Conservation (phyloP, 345 rosid genomes). For the Hevea brasiliensis region DNA sequence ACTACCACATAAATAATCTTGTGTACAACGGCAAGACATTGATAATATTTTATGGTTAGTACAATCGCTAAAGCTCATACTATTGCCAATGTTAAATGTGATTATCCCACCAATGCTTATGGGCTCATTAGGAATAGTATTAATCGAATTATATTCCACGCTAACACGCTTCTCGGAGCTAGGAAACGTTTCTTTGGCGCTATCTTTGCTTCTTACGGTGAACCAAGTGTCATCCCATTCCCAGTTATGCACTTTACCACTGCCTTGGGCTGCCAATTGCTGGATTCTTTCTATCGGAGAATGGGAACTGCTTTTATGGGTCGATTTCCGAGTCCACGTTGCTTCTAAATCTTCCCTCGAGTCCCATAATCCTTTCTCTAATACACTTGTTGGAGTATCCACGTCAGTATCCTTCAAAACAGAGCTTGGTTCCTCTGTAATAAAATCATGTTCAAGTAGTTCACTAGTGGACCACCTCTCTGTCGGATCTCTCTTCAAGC, state of each 20-base stretch:
- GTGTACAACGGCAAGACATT: conserved; percentile 4
- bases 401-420: background rate
- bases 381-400: conserved; percentile 44
- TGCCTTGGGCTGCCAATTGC: conserved; percentile 26
- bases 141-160: conserved; percentile 8
- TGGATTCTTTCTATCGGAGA: conserved; percentile 38
- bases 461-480: conserved; percentile 52
- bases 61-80: background rate
- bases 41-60: background rate
- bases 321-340: conserved; percentile 2
- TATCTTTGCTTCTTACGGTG: conserved; percentile 40
- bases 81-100: background rate
- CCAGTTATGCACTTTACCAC: conserved; percentile 26
- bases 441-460: conserved; percentile 47
- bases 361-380: conserved; percentile 37
- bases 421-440: conserved; percentile 7
- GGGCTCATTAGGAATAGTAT: background rate
- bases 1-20: background rate
- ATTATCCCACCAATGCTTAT: background rate
- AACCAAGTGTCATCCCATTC: conserved; percentile 45
- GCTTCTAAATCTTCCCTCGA: conserved; percentile 23
- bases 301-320: background rate
- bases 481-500: conserved; percentile 45
- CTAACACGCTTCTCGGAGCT: background rate
- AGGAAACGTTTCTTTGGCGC: background rate